These are phyloP conservation scores for Solanum boliviense DNA, from an alignment of 257 asterid species.

Conservation along the genomic window DNA sequence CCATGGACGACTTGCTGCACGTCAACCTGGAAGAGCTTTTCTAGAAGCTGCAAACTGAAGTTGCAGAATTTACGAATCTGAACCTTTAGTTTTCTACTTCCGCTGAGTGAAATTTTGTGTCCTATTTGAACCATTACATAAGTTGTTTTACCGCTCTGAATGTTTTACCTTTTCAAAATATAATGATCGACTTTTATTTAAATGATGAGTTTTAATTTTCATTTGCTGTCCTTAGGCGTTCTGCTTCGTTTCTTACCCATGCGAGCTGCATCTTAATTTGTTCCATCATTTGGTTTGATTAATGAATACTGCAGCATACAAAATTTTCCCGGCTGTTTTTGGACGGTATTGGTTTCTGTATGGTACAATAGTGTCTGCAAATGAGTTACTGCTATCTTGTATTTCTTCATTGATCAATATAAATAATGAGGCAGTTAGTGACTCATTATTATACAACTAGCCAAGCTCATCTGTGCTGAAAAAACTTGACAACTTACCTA, in stretches of 20 bases:
- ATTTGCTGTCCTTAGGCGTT: not conserved
- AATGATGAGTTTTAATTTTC: not conserved
- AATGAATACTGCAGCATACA: no score
- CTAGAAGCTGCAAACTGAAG: not conserved
- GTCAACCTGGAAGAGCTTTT: slow-evolving; percentile 36
- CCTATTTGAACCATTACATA: not conserved
- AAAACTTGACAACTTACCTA: no score
- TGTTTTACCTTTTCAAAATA: not conserved
- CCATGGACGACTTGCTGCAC: slow-evolving; percentile 31
- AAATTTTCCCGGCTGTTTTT: no score
- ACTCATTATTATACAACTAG: no score
- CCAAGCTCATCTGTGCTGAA: no score
- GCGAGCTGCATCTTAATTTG: not conserved
- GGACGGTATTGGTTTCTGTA: no score
- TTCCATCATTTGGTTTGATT: not conserved
- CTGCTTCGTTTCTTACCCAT: not conserved
- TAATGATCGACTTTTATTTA: not conserved
- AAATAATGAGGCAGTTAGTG: no score
- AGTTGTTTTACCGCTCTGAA: not conserved
- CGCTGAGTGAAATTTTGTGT: not conserved
- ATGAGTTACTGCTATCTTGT: no score
- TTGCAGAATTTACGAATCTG: not conserved
- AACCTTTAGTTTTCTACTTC: not conserved
- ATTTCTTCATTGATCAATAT: no score
- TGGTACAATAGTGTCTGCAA: no score